Evolutionary conservation across 306 rosid genomes (phyloP).

Genomic region (Malus sieversii): DNA sequence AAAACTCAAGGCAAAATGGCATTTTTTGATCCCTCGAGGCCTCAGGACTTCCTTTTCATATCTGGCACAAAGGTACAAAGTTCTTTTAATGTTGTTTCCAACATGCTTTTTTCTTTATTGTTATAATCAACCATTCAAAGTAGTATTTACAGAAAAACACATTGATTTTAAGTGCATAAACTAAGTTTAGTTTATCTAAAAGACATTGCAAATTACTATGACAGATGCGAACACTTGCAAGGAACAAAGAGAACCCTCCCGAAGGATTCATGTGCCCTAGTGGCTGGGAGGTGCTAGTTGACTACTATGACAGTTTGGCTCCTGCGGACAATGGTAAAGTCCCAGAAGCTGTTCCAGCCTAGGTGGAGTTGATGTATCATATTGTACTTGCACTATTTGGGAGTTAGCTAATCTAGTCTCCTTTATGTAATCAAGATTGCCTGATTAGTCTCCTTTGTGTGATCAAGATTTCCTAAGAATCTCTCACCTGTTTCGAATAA

Average conservation of each 20-base stretch:
- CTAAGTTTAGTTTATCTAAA: background rate
- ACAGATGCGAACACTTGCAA: constrained; percentile 92
- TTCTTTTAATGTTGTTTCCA: background rate
- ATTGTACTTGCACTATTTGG: constrained; percentile 31
- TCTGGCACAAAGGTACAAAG: constrained; percentile 90
- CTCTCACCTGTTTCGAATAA: constrained; percentile 36
- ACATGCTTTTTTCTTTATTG: background rate
- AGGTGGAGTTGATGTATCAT: constrained; percentile 27
- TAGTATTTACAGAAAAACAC: background rate
- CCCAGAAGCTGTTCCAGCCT: constrained; percentile 72
- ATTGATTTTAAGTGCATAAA: background rate
- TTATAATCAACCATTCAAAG: background rate
- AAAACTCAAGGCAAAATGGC: constrained; percentile 94
- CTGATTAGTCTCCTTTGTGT: constrained; percentile 32
- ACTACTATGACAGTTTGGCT: constrained; percentile 79
- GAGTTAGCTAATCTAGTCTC: constrained; percentile 36
- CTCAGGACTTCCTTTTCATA: constrained; percentile 89
- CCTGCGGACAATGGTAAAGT: constrained; percentile 42
- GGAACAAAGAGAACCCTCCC: constrained; percentile 90
- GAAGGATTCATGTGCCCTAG: constrained; percentile 99
- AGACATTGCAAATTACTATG: background rate
- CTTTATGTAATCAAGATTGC: constrained; percentile 23
- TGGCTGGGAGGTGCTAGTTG: constrained; percentile 92
- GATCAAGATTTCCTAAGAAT: constrained; percentile 9
- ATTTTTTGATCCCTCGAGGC: constrained; percentile 87